Evolutionary conservation across 495 filamentous ascomycete species (phyloP).

Genomic region (Hypomontagnella submonticulosa): DNA sequence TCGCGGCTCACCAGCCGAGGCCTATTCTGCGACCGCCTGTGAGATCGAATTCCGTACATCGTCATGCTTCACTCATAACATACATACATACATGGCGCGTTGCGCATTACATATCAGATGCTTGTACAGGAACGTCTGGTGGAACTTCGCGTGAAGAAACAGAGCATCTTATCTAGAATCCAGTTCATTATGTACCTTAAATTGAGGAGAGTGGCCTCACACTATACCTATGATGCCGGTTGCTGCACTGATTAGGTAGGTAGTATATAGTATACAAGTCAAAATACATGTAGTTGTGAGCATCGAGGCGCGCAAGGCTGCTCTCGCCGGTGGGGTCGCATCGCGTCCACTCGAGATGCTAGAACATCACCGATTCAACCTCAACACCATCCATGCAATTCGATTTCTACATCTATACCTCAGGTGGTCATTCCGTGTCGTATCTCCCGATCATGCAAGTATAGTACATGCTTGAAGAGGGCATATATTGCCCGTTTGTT

Average conservation of each 20-base stretch:
- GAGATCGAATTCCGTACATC: conserved; percentile 32
- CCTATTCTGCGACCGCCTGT: conserved; percentile 40
- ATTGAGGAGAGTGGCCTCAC: conserved; percentile 49
- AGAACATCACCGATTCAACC: conserved; percentile 23
- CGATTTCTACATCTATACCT: conserved; percentile 42
- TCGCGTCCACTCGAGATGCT: conserved; percentile 19
- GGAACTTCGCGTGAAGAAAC: background rate
- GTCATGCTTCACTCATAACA: conserved; percentile 22
- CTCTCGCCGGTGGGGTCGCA: conserved; percentile 22
- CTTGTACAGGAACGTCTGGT: background rate
- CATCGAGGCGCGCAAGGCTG: conserved; percentile 29
- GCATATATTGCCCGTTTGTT: conserved; percentile 1
- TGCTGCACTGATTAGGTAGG: conserved; percentile 29
- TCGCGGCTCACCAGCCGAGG: conserved; percentile 35
- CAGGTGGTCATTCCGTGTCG: conserved; percentile 10
- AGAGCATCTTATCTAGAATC: conserved; percentile 3
- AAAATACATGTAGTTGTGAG: conserved; percentile 29
- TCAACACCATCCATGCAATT: conserved; percentile 40
- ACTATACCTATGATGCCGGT: conserved; percentile 24
- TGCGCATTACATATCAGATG: conserved; percentile 3
- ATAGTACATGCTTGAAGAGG: conserved; percentile 35
- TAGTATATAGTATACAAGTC: conserved; percentile 22
- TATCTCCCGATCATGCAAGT: conserved; percentile 21
- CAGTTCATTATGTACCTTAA: conserved; percentile 30
- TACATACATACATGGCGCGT: conserved; percentile 13